Conservation (phyloP, 345 rosid species). For the Euphorbia peplus region DNA sequence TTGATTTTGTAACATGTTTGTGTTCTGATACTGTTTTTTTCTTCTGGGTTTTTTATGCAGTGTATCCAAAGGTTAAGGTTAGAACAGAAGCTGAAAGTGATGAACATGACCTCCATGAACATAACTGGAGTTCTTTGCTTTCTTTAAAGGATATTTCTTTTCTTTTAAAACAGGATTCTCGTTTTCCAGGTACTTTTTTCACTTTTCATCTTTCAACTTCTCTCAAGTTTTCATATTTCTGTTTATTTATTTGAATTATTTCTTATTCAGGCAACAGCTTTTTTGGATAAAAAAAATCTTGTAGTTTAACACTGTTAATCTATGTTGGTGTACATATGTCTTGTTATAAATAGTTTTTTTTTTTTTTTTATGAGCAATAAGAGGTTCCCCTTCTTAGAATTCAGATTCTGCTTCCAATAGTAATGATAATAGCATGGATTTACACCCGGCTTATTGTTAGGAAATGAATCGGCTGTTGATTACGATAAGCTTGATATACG, state of each 20-base stretch:
- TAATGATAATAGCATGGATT: too few species aligned
- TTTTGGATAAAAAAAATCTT: too few species aligned
- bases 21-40: conserved; percentile 18
- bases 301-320: background rate
- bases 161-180: conserved; percentile 44
- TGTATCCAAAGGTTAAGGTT: conserved; percentile 64
- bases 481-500: too few species aligned
- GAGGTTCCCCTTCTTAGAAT: too few species aligned
- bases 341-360: too few species aligned
- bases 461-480: too few species aligned
- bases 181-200: conserved; percentile 36
- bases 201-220: background rate
- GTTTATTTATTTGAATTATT: background rate
- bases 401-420: too few species aligned
- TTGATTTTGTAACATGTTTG: background rate
- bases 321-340: background rate
- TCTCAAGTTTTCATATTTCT: background rate
- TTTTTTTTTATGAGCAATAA: too few species aligned
- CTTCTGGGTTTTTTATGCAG: conserved; percentile 29
- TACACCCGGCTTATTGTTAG: too few species aligned
- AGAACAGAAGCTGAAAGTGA: conserved; percentile 32
- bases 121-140: conserved; percentile 34
- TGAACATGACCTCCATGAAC: conserved; percentile 19
- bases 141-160: conserved; percentile 49
- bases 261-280: background rate